Evolutionary conservation across 139 green algal species (phyloP), one percentile per base, ranked within the genome.

Genomic region (Chlamydomonas asymmetrica): DNA sequence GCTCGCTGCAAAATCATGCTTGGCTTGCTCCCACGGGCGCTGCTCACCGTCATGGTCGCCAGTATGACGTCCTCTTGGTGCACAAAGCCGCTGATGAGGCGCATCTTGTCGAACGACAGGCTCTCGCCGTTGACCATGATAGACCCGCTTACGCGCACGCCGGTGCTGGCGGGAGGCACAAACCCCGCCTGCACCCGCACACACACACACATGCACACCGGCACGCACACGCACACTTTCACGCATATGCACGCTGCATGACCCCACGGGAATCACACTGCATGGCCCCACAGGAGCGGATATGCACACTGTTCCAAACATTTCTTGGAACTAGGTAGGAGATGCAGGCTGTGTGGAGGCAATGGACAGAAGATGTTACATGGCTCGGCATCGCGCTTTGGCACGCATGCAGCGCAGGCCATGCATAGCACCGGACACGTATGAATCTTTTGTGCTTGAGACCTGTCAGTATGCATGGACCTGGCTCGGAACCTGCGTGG

Each of bases 11-110:
- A n/a, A n/a, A n/a, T n/a, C n/a, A n/a, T n/a, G n/a, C n/a, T n/a
- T n/a, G n/a, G n/a, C n/a, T n/a, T n/a, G n/a, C n/a, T n/a, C n/a
- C n/a, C n/a, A n/a, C n/a, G n/a, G n/a, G n/a, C n/a, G n/a, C n/a
- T n/a, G n/a, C n/a, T n/a, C n/a, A n/a, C n/a, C n/a, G 73, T 80
- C 73, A 80, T 80, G 52, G 73, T 80, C n/a, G 67, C 48, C 39
- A 80, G 73, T 29, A 80, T 80, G 27, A 80, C 63, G 39, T 80
- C 32, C 41, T 73, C 73, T 40, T 80, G 73, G 63, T 80, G 73
- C 48, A 80, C 73, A 45, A 74, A 80, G 5, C 63, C 73, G 34
- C 39, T 63, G 29, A 80, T 68, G 27, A 27, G 32, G 23, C 73
- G 49, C 54, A 74, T 80, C 23, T 52, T 38, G 52, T 49, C 29